Evolutionary conservation across 345 rosid genomes (phyloP).

Genomic region (Litchi chinensis): DNA sequence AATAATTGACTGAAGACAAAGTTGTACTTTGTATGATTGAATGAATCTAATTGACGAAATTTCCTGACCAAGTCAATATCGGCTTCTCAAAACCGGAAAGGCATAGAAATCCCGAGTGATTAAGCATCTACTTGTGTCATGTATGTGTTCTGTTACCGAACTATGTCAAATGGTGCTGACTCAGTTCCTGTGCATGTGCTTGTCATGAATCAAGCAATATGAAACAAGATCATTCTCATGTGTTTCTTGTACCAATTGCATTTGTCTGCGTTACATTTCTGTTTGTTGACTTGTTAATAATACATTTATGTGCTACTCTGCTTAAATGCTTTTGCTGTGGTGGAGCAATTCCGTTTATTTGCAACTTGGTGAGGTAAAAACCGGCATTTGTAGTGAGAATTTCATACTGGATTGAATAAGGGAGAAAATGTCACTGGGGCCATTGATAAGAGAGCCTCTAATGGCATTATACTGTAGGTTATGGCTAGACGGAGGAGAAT

Average conservation of each 20-base stretch:
- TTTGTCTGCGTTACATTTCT: neutral
- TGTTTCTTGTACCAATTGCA: neutral
- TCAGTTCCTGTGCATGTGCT: neutral
- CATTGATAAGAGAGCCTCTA: too few species aligned
- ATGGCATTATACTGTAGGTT: too few species aligned
- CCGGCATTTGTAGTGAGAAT: too few species aligned
- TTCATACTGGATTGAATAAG: too few species aligned
- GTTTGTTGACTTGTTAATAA: neutral
- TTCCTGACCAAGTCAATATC: neutral
- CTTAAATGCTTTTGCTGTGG: too few species aligned
- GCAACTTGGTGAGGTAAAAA: too few species aligned
- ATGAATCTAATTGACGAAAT: neutral
- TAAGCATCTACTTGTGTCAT: too few species aligned
- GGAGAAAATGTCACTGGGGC: too few species aligned
- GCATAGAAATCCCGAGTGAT: neutral
- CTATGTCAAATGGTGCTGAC: neutral
- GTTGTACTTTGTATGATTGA: slow-evolving; percentile 1
- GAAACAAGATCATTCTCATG: neutral
- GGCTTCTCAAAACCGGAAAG: neutral
- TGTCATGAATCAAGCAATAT: neutral
- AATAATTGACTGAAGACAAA: neutral
- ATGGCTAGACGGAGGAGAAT: too few species aligned
- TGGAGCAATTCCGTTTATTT: too few species aligned
- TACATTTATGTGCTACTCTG: too few species aligned
- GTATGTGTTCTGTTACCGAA: too few species aligned